phyloP scores from a whole-genome alignment of 176 grass and related monocot genomes.

The Triticum urartu region DNA sequence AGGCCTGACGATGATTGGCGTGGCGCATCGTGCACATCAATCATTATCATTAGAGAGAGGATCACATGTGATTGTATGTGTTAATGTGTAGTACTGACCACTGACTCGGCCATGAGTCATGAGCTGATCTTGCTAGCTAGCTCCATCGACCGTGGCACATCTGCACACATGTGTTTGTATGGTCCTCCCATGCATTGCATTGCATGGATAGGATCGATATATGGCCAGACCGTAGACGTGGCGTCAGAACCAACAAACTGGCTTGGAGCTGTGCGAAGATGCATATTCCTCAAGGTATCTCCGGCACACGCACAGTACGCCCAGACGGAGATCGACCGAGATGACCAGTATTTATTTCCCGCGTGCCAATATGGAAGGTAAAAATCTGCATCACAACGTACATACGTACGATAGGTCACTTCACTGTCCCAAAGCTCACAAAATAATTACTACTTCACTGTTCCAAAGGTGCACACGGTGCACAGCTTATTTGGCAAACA shows the following conservation, averaged over 20 bases:
- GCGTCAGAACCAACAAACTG: not conserved
- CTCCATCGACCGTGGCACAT: too few species aligned
- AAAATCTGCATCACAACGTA: not conserved
- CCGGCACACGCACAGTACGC: not conserved
- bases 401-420: not conserved
- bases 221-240: not conserved
- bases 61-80: too few species aligned
- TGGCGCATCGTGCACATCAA: not conserved
- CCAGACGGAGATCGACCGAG: too few species aligned
- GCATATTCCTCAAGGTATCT: not conserved
- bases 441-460: not conserved
- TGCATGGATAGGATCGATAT: not conserved
- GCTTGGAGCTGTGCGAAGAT: not conserved
- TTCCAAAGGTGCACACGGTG: not conserved
- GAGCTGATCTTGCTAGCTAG: not conserved
- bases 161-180: too few species aligned
- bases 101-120: conserved; percentile 14
- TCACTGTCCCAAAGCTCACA: not conserved
- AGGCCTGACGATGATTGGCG: not conserved
- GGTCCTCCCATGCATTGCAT: not conserved
- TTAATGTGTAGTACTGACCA: too few species aligned
- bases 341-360: not conserved
- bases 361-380: too few species aligned
- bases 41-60: too few species aligned
- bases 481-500: not conserved